Evolutionary conservation across 345 rosid genomes (phyloP), one percentile per base, ranked within the genome.

Genomic region (Theobroma cacao): DNA sequence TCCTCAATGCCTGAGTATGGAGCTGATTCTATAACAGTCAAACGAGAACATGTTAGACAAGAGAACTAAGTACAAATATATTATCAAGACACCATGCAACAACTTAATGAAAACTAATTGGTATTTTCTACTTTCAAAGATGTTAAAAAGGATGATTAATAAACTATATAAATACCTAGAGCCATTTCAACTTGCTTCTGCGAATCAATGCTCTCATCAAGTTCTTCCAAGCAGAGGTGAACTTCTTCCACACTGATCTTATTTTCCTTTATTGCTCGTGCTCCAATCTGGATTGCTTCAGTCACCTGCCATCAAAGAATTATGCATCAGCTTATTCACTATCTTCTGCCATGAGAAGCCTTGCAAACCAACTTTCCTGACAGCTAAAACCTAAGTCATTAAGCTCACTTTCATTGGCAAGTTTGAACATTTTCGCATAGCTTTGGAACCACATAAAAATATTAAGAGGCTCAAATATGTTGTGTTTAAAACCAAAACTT

Each of bases 221-320:
- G 83, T 83, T 92, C 93, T 78, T 90, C 97, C 70, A 93, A 77
- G 80, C 87, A 95, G 28, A 80, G 82, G 78, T 95, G 89, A 73
- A 93, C 91, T 78, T 95, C 98, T 76, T 92, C 97, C 72, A 87
- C 86, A 77, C 88, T 91, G 82, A 92, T 86, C 84, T 79, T 86
- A 78, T 85, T 87, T 77, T 87, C 86, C 81, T 93, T 91, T 77
- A 92, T 89, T 63, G 87, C 96, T 83, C 45, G 91, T 50, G 92
- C 94, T 79, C 98, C 99, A 55, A 92, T 88, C 82, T 87, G 88
- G 72, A 95, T 86, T 43, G 94, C 98, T 83, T 92, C 98, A 36
- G 92, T 78, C 60, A 93, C 98, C 97, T 95, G 85, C 66, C 79
- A 84, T 60, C 22, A 52, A 66, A 34, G 65, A 59, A 47, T 45